Base-by-base conservation (phyloP, 2,329 filamentous ascomycete genomes). In the Trichoderma breve region DNA sequence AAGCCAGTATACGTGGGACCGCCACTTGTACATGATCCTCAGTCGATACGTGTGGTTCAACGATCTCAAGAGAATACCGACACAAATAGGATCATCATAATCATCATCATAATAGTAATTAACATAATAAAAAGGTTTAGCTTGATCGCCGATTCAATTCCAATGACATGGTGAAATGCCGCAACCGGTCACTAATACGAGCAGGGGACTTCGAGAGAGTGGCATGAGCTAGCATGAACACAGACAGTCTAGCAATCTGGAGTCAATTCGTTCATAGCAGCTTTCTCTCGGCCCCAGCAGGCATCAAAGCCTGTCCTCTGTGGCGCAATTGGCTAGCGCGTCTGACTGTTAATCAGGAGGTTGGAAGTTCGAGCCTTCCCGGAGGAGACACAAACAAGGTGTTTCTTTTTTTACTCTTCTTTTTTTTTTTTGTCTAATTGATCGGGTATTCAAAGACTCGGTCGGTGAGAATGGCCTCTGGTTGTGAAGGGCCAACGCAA, bases 271-370 rank as follows among this genome's bases (percentile, higher is more conserved):
- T 62, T 61, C 39, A 62, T 70, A 70, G 30, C 11, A 14, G 39
- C 66, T n/a, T 62, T 26, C n/a, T 36, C 8, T 47, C 21, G 3
- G 32, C 30, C 15, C 12, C 47, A 12, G 43, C 43, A 28, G 12
- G 24, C 60, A 70, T 70, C 68, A 36, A 47, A 55, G 68, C 32
- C 21, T 18, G 26, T 77, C 76, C 75, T 76, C 76, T 73, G 85
- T 89, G 81, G 82, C 82, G 74, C 82, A 83, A 78, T 85, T 87
- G 86, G 86, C 84, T 87, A 87, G 86, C 85, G 86, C 86, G 86
- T 87, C 83, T 84, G 86, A 87, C 86, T 87, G 86, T 87, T 87
- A 87, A 73, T 73, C 72, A 73, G 68, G 72, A 73, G 72, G 72
- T 71, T 73, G 72, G 69, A 73, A 73, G 69, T 71, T 73, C 69